Base-by-base conservation (phyloP, 768 basidiomycete species). In the Fomitopsis pulvina region DNA sequence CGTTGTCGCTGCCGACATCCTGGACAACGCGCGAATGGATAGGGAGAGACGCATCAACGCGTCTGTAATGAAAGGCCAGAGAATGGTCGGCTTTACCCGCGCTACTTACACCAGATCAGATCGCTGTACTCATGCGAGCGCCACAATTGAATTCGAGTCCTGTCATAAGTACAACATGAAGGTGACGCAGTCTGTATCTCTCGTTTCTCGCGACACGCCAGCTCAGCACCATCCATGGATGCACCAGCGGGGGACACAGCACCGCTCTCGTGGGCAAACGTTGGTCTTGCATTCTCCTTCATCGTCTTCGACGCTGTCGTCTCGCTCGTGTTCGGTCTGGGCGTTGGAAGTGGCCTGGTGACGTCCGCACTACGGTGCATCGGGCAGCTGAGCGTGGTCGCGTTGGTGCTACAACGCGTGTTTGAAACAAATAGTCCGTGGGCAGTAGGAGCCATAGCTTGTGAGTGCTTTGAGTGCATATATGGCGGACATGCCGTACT, bases 361-460 rank as follows among this genome's bases (percentile, higher is more conserved):
- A 77, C 81, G 7, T 80, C 89, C 0, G 82, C 88, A 0, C 49
- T 82, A 38, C 71, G 92, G 63, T 94, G 92, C 62, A 69, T 88
- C 18, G 67, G 85, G 8, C 92, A 94, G 67, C 77, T 94, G 20
- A 78, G 80, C 14, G 65, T 90, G 12, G 84, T 93, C 52, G 86
- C 82, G 0, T 67, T 80, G 21, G 59, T 92, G 7, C 64, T 92
- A 20, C 79, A 86, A 52, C 74, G 73, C 26, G 84, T 93, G 3
- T 92, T 93, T 59, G 80, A 83, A 53, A 78, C 85, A 2, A 72
- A 87, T 34, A 83, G 83, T 55, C 75, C 83, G 1, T 88, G 81
- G 81, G 80, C 76, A 8, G 87, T 93, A 0, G 79, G 76, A 2
- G 80, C 77, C 0, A 87, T 93, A 48, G 80, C 79, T 9, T 71